phyloP scores from a whole-genome alignment of 768 basidiomycete genomes.

The Tephrocybe sp. region DNA sequence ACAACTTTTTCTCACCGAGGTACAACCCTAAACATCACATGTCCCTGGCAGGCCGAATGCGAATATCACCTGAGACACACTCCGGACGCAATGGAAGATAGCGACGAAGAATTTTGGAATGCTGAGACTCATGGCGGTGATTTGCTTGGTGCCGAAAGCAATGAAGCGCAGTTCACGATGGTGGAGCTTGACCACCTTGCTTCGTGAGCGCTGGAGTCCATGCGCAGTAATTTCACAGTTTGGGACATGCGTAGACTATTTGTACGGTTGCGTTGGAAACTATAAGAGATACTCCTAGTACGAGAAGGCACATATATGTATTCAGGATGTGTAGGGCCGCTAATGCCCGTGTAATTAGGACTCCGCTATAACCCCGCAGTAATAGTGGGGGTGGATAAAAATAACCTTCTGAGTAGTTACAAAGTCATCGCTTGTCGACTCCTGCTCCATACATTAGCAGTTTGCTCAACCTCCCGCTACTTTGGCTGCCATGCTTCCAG shows the following conservation, averaged over 20 bases:
- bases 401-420: conserved; percentile 16
- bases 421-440: conserved; percentile 16
- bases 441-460: conserved; percentile 20
- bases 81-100: conserved; percentile 11
- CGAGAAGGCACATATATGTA: no score
- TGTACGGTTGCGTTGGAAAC: conserved; percentile 9
- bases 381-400: conserved; percentile 18
- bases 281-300: no score
- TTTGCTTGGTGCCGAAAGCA: conserved; percentile 1
- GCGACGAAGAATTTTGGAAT: conserved; percentile 14
- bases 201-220: not conserved
- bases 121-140: not conserved
- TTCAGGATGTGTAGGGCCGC: no score
- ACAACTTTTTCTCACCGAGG: conserved; percentile 10
- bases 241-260: not conserved
- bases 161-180: conserved; percentile 3
- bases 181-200: conserved; percentile 10
- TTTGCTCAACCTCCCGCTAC: conserved; percentile 25
- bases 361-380: conserved; percentile 31
- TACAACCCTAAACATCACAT: conserved; percentile 18
- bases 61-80: conserved; percentile 10
- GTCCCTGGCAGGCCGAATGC: conserved; percentile 9
- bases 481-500: conserved; percentile 59
- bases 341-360: conserved; percentile 18
- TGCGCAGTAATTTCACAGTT: not conserved